Evolutionary conservation across 1,139 yeast species (phyloP).

Genomic region (Candida freyschussii): DNA sequence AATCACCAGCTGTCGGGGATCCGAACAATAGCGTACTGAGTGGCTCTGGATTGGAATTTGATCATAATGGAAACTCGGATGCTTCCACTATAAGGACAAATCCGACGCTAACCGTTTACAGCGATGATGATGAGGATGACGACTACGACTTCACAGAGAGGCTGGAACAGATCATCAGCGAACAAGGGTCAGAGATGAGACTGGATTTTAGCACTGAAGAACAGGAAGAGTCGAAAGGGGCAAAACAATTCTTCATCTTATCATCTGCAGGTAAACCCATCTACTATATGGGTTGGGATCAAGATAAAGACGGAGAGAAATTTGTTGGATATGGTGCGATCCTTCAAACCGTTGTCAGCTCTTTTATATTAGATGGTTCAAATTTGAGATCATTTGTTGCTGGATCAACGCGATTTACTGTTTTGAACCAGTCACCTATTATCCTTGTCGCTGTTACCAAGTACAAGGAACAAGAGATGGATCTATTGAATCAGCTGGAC

Average conservation of each 20-base stretch:
- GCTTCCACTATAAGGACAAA: conserved; percentile 21
- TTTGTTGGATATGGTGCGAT: conserved; percentile 77
- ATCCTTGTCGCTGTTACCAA: conserved; percentile 70
- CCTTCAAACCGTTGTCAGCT: conserved; percentile 38
- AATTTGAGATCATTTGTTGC: conserved; percentile 37
- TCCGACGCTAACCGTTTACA: conserved; percentile 25
- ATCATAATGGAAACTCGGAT: conserved; percentile 13
- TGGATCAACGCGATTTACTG: conserved; percentile 49
- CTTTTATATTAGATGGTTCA: conserved; percentile 31
- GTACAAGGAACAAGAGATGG: conserved; percentile 47
- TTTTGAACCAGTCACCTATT: conserved; percentile 63
- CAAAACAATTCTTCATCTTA: conserved; percentile 75
- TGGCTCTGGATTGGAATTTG: conserved; percentile 2
- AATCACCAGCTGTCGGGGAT: conserved; percentile 4
- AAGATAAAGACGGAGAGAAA: conserved; percentile 7
- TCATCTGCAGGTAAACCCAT: conserved; percentile 94
- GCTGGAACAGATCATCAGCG: conserved; percentile 21
- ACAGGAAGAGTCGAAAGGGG: conserved; percentile 25
- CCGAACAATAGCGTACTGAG: background rate
- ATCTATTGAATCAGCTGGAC: conserved; percentile 61
- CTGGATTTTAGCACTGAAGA: conserved; percentile 10
- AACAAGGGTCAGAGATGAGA: conserved; percentile 7
- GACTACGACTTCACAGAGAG: conserved; percentile 15
- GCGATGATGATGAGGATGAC: conserved; percentile 21
- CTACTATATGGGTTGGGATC: conserved; percentile 67